Evolutionary conservation across 306 rosid species (phyloP).

Genomic region (Pterocarpus santalinus): DNA sequence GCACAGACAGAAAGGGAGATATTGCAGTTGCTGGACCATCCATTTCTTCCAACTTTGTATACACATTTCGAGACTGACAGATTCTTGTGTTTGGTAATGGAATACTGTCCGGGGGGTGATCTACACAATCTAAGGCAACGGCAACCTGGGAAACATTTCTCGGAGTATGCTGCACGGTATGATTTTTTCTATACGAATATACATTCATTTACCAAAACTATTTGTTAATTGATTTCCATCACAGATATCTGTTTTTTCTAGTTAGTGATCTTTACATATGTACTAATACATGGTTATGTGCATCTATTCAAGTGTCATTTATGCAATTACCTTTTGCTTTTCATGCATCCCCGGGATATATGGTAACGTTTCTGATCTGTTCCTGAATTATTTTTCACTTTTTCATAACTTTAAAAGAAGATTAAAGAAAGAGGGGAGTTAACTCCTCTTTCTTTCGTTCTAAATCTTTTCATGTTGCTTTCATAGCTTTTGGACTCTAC

Average conservation of each 20-base stretch:
- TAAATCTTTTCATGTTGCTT: background rate
- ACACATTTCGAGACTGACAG: slow-evolving; percentile 95
- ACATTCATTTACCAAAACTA: slow-evolving; percentile 1
- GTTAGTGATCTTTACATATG: slow-evolving; percentile 16
- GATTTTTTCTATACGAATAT: slow-evolving; percentile 31
- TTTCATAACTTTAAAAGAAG: background rate
- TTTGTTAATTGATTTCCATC: slow-evolving; percentile 22
- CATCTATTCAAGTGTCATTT: background rate
- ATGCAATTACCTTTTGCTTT: slow-evolving; percentile 19
- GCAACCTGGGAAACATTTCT: slow-evolving; percentile 95
- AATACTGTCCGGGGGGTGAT: slow-evolving; percentile 96
- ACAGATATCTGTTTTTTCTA: slow-evolving; percentile 1
- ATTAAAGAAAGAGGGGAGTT: background rate
- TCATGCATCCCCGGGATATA: slow-evolving; percentile 3
- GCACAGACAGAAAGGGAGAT: slow-evolving; percentile 98
- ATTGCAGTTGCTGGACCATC: slow-evolving; percentile 92
- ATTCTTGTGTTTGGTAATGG: slow-evolving; percentile 95
- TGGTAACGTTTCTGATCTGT: background rate
- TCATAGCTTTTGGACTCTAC: background rate
- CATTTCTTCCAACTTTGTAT: slow-evolving; percentile 90
- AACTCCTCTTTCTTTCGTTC: background rate
- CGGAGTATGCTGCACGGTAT: slow-evolving; percentile 96
- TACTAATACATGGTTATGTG: slow-evolving; percentile 8
- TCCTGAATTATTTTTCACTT: background rate
- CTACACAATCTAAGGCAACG: slow-evolving; percentile 92